Percentiles rank a stretch among this genome's conserved stretches.
These are phyloP conservation scores for Avena atlantica DNA, from an alignment of 176 grass and related monocot species.

Conservation along the genomic window DNA sequence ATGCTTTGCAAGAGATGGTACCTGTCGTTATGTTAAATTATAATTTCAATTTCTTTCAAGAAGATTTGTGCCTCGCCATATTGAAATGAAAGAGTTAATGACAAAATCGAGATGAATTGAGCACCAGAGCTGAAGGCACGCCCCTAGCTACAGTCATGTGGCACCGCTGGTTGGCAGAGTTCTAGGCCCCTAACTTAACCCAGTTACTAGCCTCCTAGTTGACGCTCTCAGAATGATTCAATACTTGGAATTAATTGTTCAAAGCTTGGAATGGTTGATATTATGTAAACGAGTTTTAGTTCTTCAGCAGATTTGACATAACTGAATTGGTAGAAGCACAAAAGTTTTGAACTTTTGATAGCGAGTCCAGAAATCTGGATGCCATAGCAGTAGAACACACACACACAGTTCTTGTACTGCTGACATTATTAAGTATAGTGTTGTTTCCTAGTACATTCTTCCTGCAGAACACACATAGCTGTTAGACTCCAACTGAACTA, in stretches of 20 bases:
- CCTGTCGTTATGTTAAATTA: constrained; percentile 8
- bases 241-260: background rate
- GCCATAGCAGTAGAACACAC: background rate
- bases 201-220: background rate
- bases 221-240: background rate
- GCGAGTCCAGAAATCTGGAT: background rate
- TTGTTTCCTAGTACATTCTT: background rate
- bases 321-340: background rate
- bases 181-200: background rate
- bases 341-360: background rate
- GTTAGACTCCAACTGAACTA: constrained; percentile 10
- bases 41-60: constrained; percentile 16
- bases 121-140: background rate
- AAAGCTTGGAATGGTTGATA: constrained; percentile 4
- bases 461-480: constrained; percentile 18
- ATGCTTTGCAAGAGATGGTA: constrained; percentile 38
- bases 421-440: constrained; percentile 15
- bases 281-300: constrained; percentile 30
- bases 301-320: background rate
- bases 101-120: background rate
- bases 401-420: background rate
- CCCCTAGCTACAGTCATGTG: background rate
- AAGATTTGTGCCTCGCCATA: background rate
- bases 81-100: background rate
- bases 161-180: background rate